phyloP scores from a whole-genome alignment of 768 basidiomycete genomes.

The Pleurotus tuber-regium region DNA sequence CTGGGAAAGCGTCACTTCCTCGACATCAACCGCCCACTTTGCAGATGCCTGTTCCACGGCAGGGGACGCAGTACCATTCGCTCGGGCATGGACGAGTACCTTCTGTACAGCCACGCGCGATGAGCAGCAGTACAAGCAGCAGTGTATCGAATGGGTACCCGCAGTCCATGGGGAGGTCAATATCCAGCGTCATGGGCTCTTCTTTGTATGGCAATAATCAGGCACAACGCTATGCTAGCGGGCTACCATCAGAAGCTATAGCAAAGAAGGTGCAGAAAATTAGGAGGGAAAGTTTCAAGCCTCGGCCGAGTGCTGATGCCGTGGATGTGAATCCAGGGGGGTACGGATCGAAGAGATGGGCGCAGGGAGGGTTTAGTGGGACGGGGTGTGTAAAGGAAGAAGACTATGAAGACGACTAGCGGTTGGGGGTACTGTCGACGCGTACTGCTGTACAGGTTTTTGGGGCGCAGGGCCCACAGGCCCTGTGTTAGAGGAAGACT shows the following conservation, averaged over 20 bases:
- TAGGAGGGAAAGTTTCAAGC: slow-evolving; percentile 79
- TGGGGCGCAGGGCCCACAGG: too few relatives aligned
- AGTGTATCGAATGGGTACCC: slow-evolving; percentile 15
- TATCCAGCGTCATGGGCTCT: slow-evolving; percentile 24
- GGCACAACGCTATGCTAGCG: slow-evolving; percentile 10
- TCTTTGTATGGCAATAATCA: slow-evolving; percentile 23
- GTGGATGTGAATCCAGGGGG: background rate
- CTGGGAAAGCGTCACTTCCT: slow-evolving; percentile 33
- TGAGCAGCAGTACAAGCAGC: background rate
- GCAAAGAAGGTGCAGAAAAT: slow-evolving; percentile 52
- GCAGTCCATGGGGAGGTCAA: slow-evolving; percentile 17
- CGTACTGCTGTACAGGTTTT: too few relatives aligned
- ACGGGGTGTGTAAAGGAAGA: slow-evolving; percentile 44
- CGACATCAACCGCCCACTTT: slow-evolving; percentile 27
- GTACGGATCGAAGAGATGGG: slow-evolving; percentile 22
- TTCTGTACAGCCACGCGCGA: slow-evolving; percentile 19
- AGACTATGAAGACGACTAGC: slow-evolving; percentile 36
- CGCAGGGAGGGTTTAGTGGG: slow-evolving; percentile 19
- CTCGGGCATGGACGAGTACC: slow-evolving; percentile 56
- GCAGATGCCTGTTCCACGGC: slow-evolving; percentile 49
- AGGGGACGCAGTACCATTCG: slow-evolving; percentile 50
- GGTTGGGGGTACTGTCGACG: background rate
- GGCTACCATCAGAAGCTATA: slow-evolving; percentile 20
- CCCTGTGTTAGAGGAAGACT: too few relatives aligned
- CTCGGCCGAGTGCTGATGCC: slow-evolving; percentile 71